Percentiles rank a stretch among this genome's conserved stretches.
phyloP scores from a whole-genome alignment of 1,284 basidiomycete genomes.

The Apiotrichum laibachii region DNA sequence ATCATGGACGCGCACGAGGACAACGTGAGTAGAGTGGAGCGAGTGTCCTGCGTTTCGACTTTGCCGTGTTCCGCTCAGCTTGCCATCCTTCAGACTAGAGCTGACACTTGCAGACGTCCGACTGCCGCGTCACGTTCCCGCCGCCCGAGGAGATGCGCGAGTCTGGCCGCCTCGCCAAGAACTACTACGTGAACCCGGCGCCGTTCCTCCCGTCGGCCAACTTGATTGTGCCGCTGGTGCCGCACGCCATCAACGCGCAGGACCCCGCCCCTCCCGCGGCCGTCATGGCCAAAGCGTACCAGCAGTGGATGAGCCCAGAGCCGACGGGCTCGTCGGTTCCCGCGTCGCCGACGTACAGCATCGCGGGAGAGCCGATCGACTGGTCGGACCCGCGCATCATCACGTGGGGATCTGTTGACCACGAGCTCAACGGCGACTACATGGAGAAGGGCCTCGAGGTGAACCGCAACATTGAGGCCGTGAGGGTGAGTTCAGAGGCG shows the following conservation, averaged over 20 bases:
- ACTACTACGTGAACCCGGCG: constrained; percentile 40
- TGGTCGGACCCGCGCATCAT: constrained; percentile 46
- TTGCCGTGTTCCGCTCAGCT: no score
- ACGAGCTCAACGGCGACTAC: constrained; percentile 38
- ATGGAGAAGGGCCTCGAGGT: constrained; percentile 29
- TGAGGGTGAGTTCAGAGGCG: constrained; percentile 10
- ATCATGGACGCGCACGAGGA: constrained; percentile 47
- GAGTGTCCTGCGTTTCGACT: no score
- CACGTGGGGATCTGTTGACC: constrained; percentile 34
- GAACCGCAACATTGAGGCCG: constrained; percentile 22
- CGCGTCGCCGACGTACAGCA: constrained; percentile 31
- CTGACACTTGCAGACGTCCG: constrained; percentile 18
- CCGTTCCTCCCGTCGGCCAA: constrained; percentile 33
- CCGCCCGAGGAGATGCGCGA: constrained; percentile 32
- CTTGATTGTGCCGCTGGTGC: constrained; percentile 18
- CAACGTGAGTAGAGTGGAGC: constrained; percentile 21
- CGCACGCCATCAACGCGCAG: neutral
- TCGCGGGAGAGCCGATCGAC: constrained; percentile 26
- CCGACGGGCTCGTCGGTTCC: constrained; percentile 22
- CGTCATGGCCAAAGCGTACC: constrained; percentile 24
- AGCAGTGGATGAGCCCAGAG: constrained; percentile 36
- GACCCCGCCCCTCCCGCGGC: constrained; percentile 2
- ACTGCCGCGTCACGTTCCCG: constrained; percentile 38
- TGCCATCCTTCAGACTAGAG: no score
- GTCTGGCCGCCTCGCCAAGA: constrained; percentile 28